Conservation (phyloP, 139 green algal genomes). For the Mychonastes homosphaera region DNA sequence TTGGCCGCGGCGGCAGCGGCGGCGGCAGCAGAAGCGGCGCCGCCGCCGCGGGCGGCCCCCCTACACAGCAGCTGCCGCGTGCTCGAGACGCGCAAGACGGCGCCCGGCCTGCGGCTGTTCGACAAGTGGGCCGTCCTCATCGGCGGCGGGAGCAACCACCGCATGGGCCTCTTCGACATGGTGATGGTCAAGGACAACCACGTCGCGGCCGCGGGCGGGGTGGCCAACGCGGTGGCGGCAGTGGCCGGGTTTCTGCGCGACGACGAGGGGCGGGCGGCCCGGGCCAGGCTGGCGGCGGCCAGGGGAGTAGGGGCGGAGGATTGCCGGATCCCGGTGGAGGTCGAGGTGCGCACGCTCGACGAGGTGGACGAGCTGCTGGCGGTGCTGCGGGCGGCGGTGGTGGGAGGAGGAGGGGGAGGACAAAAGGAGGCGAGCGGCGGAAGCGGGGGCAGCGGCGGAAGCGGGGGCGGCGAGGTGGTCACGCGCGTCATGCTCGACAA, state of each 20-base stretch:
- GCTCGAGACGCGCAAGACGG: conserved; percentile 94
- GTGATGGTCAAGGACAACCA: conserved; percentile 99
- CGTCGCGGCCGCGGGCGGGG: conserved; percentile 86
- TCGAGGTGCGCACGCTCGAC: conserved; percentile 85
- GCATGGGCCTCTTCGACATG: conserved; percentile 92
- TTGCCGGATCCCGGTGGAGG: conserved; percentile 68
- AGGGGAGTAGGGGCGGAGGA: too few relatives aligned
- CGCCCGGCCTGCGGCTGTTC: conserved; percentile 77
- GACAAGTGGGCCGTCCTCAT: conserved; percentile 99
- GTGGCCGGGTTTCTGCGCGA: too few relatives aligned
- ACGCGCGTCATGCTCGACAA: conserved; percentile 97
- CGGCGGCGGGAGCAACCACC: conserved; percentile 45
- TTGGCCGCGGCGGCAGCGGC: too few relatives aligned
- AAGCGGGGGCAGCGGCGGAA: too few relatives aligned
- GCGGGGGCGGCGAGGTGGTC: conserved; percentile 17
- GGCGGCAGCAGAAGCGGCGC: too few relatives aligned
- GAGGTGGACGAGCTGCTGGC: conserved; percentile 77
- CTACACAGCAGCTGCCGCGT: conserved; percentile 29
- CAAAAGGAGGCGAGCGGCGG: background rate
- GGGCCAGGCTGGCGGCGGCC: too few relatives aligned
- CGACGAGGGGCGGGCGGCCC: too few relatives aligned
- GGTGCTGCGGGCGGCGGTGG: conserved; percentile 19
- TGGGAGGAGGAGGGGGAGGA: too few relatives aligned
- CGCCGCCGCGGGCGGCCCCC: too few relatives aligned
- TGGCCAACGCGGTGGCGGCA: too few relatives aligned